A percentile compares a stretch with the other conserved stretches of the same genome.
phyloP scores from a whole-genome alignment of 164 flowering plant species.

The Stephania yunnanensis region DNA sequence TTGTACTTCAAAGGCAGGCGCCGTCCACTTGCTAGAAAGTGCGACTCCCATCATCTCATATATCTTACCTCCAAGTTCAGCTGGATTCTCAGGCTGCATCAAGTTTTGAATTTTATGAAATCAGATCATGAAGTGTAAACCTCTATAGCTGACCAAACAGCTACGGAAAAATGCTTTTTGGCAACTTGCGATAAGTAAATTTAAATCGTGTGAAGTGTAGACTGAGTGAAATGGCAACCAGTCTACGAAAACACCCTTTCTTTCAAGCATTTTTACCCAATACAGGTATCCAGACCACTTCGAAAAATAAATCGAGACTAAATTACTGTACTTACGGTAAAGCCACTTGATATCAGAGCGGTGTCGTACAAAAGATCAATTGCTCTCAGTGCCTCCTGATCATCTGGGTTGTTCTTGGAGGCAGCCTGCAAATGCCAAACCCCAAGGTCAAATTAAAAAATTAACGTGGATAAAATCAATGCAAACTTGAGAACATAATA shows the following conservation, averaged over 20 bases:
- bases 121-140: background rate
- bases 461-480: background rate
- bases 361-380: slow-evolving; percentile 71
- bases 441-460: background rate
- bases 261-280: too few relatives aligned
- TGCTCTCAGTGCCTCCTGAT: slow-evolving; percentile 62
- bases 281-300: too few relatives aligned
- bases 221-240: too few relatives aligned
- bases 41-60: slow-evolving; percentile 94
- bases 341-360: slow-evolving; percentile 74
- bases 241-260: too few relatives aligned
- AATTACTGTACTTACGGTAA: slow-evolving; percentile 49
- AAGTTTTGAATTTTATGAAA: background rate
- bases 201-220: too few relatives aligned
- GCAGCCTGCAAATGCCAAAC: slow-evolving; percentile 52
- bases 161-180: too few relatives aligned
- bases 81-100: slow-evolving; percentile 91
- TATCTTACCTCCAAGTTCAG: slow-evolving; percentile 93
- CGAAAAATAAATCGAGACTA: too few relatives aligned
- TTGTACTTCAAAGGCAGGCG: slow-evolving; percentile 27
- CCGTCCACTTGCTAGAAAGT: slow-evolving; percentile 61
- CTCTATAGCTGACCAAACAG: too few relatives aligned
- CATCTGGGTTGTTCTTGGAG: slow-evolving; percentile 39
- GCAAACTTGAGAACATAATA: background rate
- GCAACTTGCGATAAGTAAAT: too few relatives aligned